These are phyloP conservation scores for Trichomonas tenax DNA, from an alignment of 208 protist genomes.

Conservation along the genomic window DNA sequence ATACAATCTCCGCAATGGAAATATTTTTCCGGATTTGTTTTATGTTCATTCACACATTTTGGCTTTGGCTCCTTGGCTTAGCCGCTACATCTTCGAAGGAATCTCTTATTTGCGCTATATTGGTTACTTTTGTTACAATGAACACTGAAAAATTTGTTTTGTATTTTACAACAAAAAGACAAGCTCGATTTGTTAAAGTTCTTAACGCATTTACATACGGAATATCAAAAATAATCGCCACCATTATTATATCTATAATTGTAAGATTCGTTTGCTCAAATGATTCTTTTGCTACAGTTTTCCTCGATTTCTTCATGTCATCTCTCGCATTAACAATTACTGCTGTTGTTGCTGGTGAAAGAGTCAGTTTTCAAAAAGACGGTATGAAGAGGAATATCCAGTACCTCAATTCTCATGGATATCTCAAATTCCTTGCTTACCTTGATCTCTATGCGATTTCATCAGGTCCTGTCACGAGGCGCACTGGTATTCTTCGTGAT, in stretches of 20 bases:
- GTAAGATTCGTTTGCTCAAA: neutral
- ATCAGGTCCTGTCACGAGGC: neutral
- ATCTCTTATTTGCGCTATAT: neutral
- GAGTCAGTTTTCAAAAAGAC: neutral
- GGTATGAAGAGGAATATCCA: neutral
- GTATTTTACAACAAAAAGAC: neutral
- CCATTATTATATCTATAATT: neutral
- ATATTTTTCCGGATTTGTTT: neutral
- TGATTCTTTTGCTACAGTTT: neutral
- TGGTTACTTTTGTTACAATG: neutral
- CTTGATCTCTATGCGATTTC: neutral
- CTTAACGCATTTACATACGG: neutral
- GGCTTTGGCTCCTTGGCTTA: neutral
- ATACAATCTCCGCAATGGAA: neutral
- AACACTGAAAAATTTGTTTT: neutral
- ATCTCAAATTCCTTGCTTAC: neutral
- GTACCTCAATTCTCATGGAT: neutral
- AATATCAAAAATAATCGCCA: neutral
- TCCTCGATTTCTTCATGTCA: neutral
- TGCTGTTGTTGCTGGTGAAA: neutral
- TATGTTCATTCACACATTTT: neutral
- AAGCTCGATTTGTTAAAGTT: neutral
- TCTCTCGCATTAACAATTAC: neutral
- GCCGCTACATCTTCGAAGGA: neutral
- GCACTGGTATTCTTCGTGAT: neutral